phyloP scores from a whole-genome alignment of 116 monocot species.

The Phalaenopsis hybrid region DNA sequence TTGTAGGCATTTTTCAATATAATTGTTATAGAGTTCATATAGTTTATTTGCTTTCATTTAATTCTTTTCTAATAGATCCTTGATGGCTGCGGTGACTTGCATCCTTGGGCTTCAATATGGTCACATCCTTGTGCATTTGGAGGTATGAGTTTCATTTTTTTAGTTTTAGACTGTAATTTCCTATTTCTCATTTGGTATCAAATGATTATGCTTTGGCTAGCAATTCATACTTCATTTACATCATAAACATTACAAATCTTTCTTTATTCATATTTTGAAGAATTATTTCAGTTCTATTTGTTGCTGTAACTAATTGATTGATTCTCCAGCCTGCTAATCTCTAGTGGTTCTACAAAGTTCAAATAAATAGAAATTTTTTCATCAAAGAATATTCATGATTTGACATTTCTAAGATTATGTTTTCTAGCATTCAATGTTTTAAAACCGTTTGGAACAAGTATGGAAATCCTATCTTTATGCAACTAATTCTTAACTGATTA shows the following conservation, averaged over 20 bases:
- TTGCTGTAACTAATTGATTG: neutral
- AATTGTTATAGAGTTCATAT: too few species aligned
- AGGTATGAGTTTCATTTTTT: constrained; percentile 31
- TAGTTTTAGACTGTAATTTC: neutral
- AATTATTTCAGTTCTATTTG: neutral
- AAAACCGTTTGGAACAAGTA: neutral
- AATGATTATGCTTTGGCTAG: neutral
- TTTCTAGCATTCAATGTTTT: neutral
- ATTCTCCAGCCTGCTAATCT: neutral
- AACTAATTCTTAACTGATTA: neutral
- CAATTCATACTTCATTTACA: neutral
- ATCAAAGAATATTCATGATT: neutral
- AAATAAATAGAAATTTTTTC: neutral
- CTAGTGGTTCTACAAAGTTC: neutral
- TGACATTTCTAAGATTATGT: neutral
- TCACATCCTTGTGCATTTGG: constrained; percentile 41
- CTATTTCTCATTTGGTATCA: neutral
- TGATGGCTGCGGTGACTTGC: constrained; percentile 57
- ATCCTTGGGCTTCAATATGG: constrained; percentile 71
- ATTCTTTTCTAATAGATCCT: constrained; percentile 34
- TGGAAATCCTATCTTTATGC: neutral
- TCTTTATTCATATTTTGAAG: neutral
- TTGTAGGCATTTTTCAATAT: too few species aligned
- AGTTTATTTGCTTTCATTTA: neutral
- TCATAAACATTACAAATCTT: neutral